Evolutionary conservation across 1,284 basidiomycete species (phyloP).

Genomic region (Phlebopus sp.): DNA sequence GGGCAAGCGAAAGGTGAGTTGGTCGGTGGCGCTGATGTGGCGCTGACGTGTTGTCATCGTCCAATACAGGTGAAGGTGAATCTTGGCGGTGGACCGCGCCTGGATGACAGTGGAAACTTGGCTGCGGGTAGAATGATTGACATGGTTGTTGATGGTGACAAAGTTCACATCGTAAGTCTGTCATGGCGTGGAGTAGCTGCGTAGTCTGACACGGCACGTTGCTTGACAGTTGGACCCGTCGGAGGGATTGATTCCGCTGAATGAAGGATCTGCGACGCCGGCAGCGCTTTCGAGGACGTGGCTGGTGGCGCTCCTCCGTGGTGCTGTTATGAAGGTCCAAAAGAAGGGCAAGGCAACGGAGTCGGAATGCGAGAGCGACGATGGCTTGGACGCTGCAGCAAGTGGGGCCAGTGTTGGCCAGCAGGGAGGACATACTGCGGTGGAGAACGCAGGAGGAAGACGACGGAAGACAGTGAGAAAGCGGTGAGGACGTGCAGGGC

Average conservation of each 20-base stretch:
- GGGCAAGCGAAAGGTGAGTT: conserved; percentile 63
- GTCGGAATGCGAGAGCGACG: conserved; percentile 32
- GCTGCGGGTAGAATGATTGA: conserved; percentile 56
- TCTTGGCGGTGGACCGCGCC: conserved; percentile 50
- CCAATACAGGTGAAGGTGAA: conserved; percentile 64
- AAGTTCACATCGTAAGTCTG: conserved; percentile 68
- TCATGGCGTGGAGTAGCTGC: conserved; percentile 6
- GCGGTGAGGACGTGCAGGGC: conserved; percentile 30
- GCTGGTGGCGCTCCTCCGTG: conserved; percentile 43
- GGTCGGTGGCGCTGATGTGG: background rate
- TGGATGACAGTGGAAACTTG: conserved; percentile 55
- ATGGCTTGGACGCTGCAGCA: conserved; percentile 37
- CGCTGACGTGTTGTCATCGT: conserved; percentile 1
- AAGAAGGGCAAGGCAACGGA: conserved; percentile 21
- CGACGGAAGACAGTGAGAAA: conserved; percentile 52
- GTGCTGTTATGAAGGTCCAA: conserved; percentile 32
- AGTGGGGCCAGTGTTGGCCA: conserved; percentile 31
- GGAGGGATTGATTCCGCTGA: conserved; percentile 54
- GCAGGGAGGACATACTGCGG: conserved; percentile 30
- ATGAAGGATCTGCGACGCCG: conserved; percentile 44
- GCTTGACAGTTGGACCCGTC: conserved; percentile 41
- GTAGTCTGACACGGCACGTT: conserved; percentile 5
- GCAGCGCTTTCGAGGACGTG: conserved; percentile 52
- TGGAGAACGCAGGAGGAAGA: conserved; percentile 55
- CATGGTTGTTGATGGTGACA: conserved; percentile 71